Evolutionary conservation across 805 yeast species (phyloP).

Genomic region (Kuraishia hungarica): DNA sequence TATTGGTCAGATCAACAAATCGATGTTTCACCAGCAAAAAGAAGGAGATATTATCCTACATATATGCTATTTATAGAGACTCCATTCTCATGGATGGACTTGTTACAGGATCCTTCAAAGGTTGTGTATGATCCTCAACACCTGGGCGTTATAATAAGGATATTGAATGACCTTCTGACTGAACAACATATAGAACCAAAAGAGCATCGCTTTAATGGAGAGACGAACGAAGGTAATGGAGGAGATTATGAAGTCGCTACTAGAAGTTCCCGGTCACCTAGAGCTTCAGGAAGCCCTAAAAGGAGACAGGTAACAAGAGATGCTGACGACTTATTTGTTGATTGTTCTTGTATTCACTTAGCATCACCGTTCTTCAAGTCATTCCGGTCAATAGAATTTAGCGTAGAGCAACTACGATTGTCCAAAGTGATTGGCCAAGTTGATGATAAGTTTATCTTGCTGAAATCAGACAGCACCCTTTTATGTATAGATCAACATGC

Average conservation of each 20-base stretch:
- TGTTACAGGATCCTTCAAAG: constrained; percentile 32
- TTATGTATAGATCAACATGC: constrained; percentile 77
- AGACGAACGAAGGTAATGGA: no score
- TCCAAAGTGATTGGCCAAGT: constrained; percentile 44
- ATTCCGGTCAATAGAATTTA: constrained; percentile 8
- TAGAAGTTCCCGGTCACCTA: no score
- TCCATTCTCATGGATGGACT: constrained; percentile 16
- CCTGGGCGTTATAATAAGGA: not conserved
- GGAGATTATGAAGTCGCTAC: no score
- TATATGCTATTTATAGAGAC: not conserved
- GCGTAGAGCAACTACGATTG: constrained; percentile 12
- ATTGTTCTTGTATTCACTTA: not conserved
- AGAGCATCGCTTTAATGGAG: no score
- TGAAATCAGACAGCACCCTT: constrained; percentile 19
- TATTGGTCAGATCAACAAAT: not conserved
- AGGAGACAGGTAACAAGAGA: not conserved
- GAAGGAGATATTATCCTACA: not conserved
- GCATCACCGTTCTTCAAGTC: constrained; percentile 8
- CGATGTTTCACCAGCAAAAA: not conserved
- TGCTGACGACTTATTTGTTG: not conserved
- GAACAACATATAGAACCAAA: no score
- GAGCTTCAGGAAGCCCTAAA: no score
- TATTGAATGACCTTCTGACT: not conserved
- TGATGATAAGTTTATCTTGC: constrained; percentile 55
- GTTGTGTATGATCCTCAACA: not conserved